Evolutionary conservation across 139 green algal species (phyloP).

Genomic region (Helicosporidium sp.): DNA sequence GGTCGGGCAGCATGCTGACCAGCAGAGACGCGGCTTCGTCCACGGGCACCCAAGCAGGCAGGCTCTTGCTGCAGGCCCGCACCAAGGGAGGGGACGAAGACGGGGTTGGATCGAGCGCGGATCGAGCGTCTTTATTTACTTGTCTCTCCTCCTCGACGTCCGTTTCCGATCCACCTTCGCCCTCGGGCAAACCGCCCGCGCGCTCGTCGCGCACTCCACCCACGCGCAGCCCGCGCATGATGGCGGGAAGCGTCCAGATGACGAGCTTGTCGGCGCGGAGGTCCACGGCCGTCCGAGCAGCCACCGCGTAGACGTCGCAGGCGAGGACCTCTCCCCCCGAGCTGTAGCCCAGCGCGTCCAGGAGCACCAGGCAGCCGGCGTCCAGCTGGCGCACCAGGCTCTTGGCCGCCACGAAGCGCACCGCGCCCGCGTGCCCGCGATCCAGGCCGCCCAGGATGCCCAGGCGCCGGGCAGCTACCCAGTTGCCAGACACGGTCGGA

Average conservation of each 20-base stretch:
- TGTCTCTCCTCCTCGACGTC: too few species aligned
- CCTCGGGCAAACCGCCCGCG: too few species aligned
- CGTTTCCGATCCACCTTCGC: too few species aligned
- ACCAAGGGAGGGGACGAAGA: too few species aligned
- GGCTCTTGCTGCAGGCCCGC: too few species aligned
- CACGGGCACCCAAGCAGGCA: constrained; percentile 62
- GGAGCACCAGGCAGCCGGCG: constrained; percentile 61
- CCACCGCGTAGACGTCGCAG: constrained; percentile 47
- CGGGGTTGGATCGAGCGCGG: too few species aligned
- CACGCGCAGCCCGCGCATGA: too few species aligned
- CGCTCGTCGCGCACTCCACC: too few species aligned
- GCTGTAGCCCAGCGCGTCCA: constrained; percentile 54
- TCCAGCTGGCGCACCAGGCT: constrained; percentile 62
- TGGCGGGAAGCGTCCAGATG: constrained; percentile 47
- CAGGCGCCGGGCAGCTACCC: constrained; percentile 63
- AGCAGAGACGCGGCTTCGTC: constrained; percentile 44
- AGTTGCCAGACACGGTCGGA: constrained; percentile 75
- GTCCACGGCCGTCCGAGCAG: constrained; percentile 23
- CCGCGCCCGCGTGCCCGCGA: constrained; percentile 39
- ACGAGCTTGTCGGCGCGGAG: constrained; percentile 86
- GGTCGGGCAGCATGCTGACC: neutral
- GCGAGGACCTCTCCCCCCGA: constrained; percentile 77
- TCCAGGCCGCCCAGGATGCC: constrained; percentile 80
- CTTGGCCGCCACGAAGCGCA: constrained; percentile 59
- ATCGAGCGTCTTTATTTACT: too few species aligned